Evolutionary conservation across 257 asterid species (phyloP), one percentile per base, ranked within the genome.

Genomic region (Echium plantagineum): DNA sequence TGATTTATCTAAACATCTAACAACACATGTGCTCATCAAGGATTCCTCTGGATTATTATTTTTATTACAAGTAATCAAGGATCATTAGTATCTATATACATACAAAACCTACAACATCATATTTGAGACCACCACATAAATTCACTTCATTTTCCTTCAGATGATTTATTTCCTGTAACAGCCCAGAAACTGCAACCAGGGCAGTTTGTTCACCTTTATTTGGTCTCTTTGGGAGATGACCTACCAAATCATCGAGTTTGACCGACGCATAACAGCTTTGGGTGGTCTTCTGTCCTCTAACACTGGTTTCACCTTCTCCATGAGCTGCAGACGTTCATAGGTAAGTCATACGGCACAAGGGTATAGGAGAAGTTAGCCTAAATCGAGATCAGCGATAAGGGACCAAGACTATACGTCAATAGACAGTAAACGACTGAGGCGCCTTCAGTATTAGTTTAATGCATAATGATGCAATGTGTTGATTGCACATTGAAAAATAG

Each of bases 251-350:
- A 71, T 68, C 16, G 94, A 85, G 6, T 46, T 69, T 51, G 71
- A 72, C 60, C 88, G 81, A 53, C 85, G 74, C 70, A 85, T 66
- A 66, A 73, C 63, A 42, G 49, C 49, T 73, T 72, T 78, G 0
- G 78, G 87, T 30, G 89, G 87, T 60, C 76, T 79, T 73, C 63
- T 75, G 69, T 77, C 72, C 75, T 85, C 91, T 17, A 56, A 70
- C 0, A 81, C 85, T 21, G 96, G 96, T 48, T 84, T 73, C 72
- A 83, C 58, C 71, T 75, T 81, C 74, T 87, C 85, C 93, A 83
- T 81, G 2, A 85, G 88, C 96, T 85, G 87, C 75, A 77, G 0
- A 46, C 26, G 62, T 19, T 28, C 9, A 18, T 31, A 3, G n/a
- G 54, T 15, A 51, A 15, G 10, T 16, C 18, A 17, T n/a, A 18